Evolutionary conservation across 176 grass and related monocot species (phyloP).

Genomic region (Oryza australiensis): DNA sequence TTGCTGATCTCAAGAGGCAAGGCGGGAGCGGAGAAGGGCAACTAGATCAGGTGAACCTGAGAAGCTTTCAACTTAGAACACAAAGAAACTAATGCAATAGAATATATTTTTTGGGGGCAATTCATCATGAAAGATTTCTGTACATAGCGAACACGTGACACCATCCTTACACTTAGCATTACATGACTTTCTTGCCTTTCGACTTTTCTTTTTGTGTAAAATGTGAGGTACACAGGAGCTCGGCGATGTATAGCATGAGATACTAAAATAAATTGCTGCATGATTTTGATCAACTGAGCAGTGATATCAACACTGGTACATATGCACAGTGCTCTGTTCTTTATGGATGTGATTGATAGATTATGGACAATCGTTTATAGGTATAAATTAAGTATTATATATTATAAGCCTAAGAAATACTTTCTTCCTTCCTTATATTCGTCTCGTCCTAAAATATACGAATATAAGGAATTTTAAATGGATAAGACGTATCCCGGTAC

Average conservation of each 20-base stretch:
- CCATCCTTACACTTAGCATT: not conserved
- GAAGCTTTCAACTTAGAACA: slow-evolving; percentile 2
- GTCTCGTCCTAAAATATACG: no score
- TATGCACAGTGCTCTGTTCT: no score
- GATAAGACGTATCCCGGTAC: no score
- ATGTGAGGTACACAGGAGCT: not conserved
- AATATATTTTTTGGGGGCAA: not conserved
- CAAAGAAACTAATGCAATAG: not conserved
- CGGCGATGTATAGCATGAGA: slow-evolving; percentile 18
- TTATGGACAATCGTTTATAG: no score
- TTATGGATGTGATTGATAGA: no score
- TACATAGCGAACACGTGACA: slow-evolving; percentile 11
- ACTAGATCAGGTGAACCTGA: not conserved
- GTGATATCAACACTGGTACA: not conserved
- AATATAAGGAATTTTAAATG: no score
- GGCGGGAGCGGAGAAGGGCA: not conserved
- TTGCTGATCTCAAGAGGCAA: not conserved
- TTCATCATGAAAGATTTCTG: not conserved
- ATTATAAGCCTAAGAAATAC: no score
- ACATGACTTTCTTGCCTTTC: not conserved
- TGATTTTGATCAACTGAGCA: not conserved
- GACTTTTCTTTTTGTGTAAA: not conserved
- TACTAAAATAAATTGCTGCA: not conserved
- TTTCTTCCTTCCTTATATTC: no score
- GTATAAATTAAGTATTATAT: no score